A percentile compares a stretch with the other conserved stretches of the same genome.
These are phyloP conservation scores for Paracamarosporium sp. DNA, from an alignment of 2,329 filamentous ascomycete genomes.

Conservation along the genomic window DNA sequence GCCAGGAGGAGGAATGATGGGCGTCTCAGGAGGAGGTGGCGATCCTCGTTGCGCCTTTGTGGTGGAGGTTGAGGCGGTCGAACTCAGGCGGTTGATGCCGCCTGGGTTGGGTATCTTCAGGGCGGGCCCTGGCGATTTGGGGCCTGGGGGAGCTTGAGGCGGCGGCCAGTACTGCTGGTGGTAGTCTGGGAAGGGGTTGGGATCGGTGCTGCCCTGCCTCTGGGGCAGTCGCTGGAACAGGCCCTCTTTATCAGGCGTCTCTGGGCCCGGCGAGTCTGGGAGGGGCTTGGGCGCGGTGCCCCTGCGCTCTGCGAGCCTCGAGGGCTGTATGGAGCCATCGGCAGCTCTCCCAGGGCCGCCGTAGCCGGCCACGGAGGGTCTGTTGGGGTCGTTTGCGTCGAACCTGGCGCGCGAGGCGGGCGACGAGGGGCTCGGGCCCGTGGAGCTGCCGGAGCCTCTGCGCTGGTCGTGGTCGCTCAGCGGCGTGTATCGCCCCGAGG, in stretches of 20 bases:
- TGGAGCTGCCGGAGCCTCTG: constrained; percentile 36
- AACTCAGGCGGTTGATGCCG: constrained; percentile 69
- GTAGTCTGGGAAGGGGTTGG: constrained; percentile 58
- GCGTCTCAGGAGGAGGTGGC: constrained; percentile 92
- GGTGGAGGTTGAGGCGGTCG: constrained; percentile 91
- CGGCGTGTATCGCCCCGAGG: constrained; percentile 42
- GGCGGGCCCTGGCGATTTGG: constrained; percentile 37
- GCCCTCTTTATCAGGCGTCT: constrained; percentile 76
- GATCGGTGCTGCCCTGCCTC: constrained; percentile 34
- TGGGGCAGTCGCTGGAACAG: constrained; percentile 73
- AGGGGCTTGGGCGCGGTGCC: constrained; percentile 83
- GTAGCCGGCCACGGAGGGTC: constrained; percentile 56
- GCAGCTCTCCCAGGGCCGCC: constrained; percentile 40
- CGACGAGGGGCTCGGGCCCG: constrained; percentile 35
- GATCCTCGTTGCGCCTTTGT: constrained; percentile 91
- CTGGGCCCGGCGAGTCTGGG: constrained; percentile 80
- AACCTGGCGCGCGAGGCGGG: constrained; percentile 50
- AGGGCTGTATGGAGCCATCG: constrained; percentile 53
- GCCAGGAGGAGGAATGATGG: constrained; percentile 75
- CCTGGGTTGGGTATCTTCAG: constrained; percentile 60
- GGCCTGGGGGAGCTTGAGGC: constrained; percentile 26
- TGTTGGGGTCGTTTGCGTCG: constrained; percentile 56
- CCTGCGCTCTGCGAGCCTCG: constrained; percentile 78
- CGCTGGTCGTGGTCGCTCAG: constrained; percentile 42
- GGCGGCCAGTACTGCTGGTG: constrained; percentile 69